These are phyloP conservation scores for Suillus cothurnatus DNA, from an alignment of 768 basidiomycete genomes.

Conservation along the genomic window DNA sequence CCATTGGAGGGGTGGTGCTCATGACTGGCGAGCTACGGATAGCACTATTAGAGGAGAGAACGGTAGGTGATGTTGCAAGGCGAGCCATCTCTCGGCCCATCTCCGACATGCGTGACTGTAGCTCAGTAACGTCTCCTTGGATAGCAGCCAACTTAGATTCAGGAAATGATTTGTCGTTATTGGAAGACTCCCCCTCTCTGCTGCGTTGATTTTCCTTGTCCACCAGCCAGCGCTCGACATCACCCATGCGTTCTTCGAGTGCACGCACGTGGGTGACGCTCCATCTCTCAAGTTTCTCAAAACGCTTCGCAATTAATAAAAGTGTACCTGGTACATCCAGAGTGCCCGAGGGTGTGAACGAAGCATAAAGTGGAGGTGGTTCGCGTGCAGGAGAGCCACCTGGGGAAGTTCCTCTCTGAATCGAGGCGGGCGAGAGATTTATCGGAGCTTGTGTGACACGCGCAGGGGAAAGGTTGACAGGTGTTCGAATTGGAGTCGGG, in stretches of 20 bases:
- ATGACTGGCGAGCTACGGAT: slow-evolving; percentile 46
- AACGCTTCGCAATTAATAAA: slow-evolving; percentile 69
- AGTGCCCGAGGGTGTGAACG: slow-evolving; percentile 69
- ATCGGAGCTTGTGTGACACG: slow-evolving; percentile 42
- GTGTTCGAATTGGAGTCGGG: slow-evolving; percentile 51
- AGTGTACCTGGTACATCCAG: slow-evolving; percentile 77
- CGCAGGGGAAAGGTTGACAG: slow-evolving; percentile 33
- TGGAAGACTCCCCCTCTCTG: slow-evolving; percentile 44
- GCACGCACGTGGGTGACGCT: slow-evolving; percentile 87
- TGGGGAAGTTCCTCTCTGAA: slow-evolving; percentile 49
- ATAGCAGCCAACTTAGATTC: slow-evolving; percentile 51
- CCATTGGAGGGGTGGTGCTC: slow-evolving; percentile 47
- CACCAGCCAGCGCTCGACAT: slow-evolving; percentile 89
- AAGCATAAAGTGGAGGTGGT: slow-evolving; percentile 72
- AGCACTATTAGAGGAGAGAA: slow-evolving; percentile 49
- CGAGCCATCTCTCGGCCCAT: slow-evolving; percentile 82
- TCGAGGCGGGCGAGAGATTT: slow-evolving; percentile 66
- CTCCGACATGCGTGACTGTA: slow-evolving; percentile 73
- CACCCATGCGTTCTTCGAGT: slow-evolving; percentile 88
- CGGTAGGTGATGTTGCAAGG: slow-evolving; percentile 53
- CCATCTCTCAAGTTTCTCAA: slow-evolving; percentile 91
- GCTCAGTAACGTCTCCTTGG: slow-evolving; percentile 69
- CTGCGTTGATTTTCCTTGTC: slow-evolving; percentile 70
- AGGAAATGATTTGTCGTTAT: slow-evolving; percentile 21
- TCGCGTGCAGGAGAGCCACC: slow-evolving; percentile 43